A percentile compares a stretch with the other conserved stretches of the same genome.
Evolutionary conservation across 2,329 filamentous ascomycete species (phyloP).

Genomic region (Dactylonectria macrodidyma): DNA sequence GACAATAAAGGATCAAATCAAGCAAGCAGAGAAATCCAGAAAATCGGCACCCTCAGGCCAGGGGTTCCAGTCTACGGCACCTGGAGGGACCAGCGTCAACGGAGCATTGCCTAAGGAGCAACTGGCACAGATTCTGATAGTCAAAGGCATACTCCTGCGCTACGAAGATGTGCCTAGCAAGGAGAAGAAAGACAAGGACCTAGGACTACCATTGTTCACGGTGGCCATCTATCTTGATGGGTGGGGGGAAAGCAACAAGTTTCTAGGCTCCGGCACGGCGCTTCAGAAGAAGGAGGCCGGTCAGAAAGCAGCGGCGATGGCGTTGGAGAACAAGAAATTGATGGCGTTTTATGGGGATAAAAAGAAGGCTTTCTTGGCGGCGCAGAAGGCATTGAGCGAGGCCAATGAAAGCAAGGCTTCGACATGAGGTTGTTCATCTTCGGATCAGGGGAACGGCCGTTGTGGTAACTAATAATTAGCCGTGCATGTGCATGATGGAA

Average conservation of each 20-base stretch:
- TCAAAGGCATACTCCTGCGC: conserved; percentile 70
- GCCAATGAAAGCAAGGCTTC: conserved; percentile 9
- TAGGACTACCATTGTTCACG: conserved; percentile 70
- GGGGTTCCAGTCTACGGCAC: neutral
- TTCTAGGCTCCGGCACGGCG: conserved; percentile 75
- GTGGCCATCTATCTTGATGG: conserved; percentile 77
- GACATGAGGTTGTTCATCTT: neutral
- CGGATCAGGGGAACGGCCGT: neutral
- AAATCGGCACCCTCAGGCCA: neutral
- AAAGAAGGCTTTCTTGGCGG: conserved; percentile 61
- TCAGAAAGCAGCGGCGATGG: conserved; percentile 74
- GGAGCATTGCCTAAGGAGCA: conserved; percentile 49
- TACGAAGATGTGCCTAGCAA: conserved; percentile 71
- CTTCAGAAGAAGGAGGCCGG: conserved; percentile 80
- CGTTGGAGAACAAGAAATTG: conserved; percentile 77
- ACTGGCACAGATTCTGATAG: conserved; percentile 60
- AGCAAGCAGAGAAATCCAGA: conserved; percentile 54
- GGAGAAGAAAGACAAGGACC: conserved; percentile 68
- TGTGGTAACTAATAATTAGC: neutral
- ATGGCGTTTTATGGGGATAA: conserved; percentile 65
- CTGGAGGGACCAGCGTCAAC: conserved; percentile 2
- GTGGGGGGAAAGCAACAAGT: conserved; percentile 75
- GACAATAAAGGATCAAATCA: conserved; percentile 71
- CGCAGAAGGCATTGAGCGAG: conserved; percentile 40
- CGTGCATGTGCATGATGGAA: neutral